These are phyloP conservation scores for Suzukiozyma palmioleophila DNA, from an alignment of 1,139 yeast species.

Conservation along the genomic window DNA sequence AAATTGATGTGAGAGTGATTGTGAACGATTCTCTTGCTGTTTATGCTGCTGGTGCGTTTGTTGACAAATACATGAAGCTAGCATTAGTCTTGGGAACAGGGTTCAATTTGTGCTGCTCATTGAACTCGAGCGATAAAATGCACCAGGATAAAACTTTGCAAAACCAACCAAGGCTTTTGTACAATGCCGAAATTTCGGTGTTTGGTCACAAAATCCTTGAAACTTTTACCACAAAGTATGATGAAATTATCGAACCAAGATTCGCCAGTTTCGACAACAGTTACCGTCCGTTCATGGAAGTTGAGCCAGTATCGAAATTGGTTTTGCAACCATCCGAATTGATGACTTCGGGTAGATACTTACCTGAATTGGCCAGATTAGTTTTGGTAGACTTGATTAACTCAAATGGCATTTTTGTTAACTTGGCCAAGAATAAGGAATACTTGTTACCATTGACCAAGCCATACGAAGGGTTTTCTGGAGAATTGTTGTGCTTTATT, in stretches of 20 bases:
- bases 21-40: slow-evolving; percentile 46
- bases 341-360: slow-evolving; percentile 52
- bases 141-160: slow-evolving; percentile 22
- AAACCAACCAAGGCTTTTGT: slow-evolving; percentile 19
- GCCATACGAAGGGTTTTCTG: slow-evolving; percentile 36
- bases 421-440: slow-evolving; percentile 9
- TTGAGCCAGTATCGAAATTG: slow-evolving; percentile 24
- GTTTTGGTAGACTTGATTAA: slow-evolving; percentile 32
- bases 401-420: slow-evolving; percentile 26
- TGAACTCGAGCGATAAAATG: slow-evolving; percentile 15
- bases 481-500: slow-evolving; percentile 37
- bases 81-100: slow-evolving; percentile 49
- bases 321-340: slow-evolving; percentile 54
- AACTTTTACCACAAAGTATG: slow-evolving; percentile 33
- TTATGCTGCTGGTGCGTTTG: slow-evolving; percentile 41
- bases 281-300: slow-evolving; percentile 31
- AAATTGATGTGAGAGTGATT: slow-evolving; percentile 30
- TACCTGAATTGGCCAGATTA: slow-evolving; percentile 49
- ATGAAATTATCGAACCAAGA: slow-evolving; percentile 30
- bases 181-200: slow-evolving; percentile 39
- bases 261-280: slow-evolving; percentile 18
- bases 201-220: slow-evolving; percentile 33
- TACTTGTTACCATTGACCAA: slow-evolving; percentile 6
- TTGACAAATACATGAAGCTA: slow-evolving; percentile 32
- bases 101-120: slow-evolving; percentile 38